These are phyloP conservation scores for Oryza nivara DNA, from an alignment of 176 grass and related monocot species.

Conservation along the genomic window DNA sequence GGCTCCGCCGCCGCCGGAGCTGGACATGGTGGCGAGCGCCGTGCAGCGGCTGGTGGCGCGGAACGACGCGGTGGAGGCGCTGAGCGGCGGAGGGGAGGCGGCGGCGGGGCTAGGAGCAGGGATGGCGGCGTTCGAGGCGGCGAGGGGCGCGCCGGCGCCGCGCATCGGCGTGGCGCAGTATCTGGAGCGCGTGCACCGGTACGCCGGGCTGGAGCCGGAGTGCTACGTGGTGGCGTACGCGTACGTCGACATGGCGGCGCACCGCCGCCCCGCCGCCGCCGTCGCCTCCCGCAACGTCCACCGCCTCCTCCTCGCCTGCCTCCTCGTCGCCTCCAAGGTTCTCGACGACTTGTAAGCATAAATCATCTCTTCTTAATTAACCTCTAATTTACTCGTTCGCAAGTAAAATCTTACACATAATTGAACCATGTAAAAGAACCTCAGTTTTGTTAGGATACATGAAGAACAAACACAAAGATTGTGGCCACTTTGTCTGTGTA, in stretches of 20 bases:
- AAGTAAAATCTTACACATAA: background rate
- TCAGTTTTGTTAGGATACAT: background rate
- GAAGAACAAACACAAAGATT: background rate
- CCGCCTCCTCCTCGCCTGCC: constrained; percentile 71
- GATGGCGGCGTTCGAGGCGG: constrained; percentile 67
- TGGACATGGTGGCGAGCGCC: constrained; percentile 54
- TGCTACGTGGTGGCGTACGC: constrained; percentile 82
- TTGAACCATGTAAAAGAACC: background rate
- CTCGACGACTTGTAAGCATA: constrained; percentile 79
- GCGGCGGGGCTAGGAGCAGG: background rate
- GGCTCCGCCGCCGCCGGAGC: constrained; percentile 34
- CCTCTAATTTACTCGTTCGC: background rate
- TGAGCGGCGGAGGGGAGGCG: background rate
- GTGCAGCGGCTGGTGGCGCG: constrained; percentile 77
- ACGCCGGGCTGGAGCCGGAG: constrained; percentile 59
- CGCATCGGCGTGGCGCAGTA: constrained; percentile 77
- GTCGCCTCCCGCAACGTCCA: constrained; percentile 81
- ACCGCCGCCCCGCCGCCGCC: constrained; percentile 58
- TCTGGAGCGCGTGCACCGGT: constrained; percentile 81
- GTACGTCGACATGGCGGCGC: constrained; percentile 72
- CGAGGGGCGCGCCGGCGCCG: constrained; percentile 42
- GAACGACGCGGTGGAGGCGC: constrained; percentile 53
- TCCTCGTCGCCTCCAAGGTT: constrained; percentile 90
- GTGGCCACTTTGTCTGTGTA: too few species aligned
- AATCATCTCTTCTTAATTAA: background rate